Evolutionary conservation across 176 grass and related monocot genomes (phyloP).

Genomic region (Calamus simplicifolius): DNA sequence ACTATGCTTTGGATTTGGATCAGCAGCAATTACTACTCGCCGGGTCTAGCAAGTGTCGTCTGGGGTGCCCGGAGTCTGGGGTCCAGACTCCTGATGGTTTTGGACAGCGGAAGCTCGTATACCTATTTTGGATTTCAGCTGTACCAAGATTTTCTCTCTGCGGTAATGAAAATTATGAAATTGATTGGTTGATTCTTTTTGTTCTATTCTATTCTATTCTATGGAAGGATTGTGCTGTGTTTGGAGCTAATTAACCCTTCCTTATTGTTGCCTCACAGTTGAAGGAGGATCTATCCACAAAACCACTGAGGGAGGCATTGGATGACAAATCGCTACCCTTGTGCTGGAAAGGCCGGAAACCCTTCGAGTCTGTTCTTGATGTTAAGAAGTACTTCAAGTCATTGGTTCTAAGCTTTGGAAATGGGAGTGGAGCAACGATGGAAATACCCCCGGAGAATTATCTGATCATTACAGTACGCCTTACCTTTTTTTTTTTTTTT

Average conservation of each 20-base stretch:
- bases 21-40: constrained; percentile 94
- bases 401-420: constrained; percentile 55
- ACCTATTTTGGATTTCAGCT: constrained; percentile 61
- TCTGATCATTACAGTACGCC: constrained; percentile 70
- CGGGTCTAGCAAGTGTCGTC: constrained; percentile 51
- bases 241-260: too few relatives aligned
- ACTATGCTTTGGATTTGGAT: neutral
- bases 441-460: constrained; percentile 95
- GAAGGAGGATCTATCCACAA: constrained; percentile 38
- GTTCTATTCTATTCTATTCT: too few relatives aligned
- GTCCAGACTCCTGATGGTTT: constrained; percentile 62
- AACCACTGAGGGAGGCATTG: constrained; percentile 43
- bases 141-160: constrained; percentile 76
- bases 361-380: constrained; percentile 79
- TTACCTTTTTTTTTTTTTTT: neutral
- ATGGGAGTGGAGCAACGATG: constrained; percentile 46
- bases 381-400: constrained; percentile 82
- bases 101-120: constrained; percentile 90
- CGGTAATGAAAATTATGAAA: constrained; percentile 47
- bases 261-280: constrained; percentile 44
- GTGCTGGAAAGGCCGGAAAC: constrained; percentile 81
- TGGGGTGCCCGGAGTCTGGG: constrained; percentile 49
- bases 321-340: constrained; percentile 50
- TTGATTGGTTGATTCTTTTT: too few relatives aligned
- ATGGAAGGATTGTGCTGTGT: too few relatives aligned